Percentiles rank a stretch among this genome's conserved stretches.
Conservation (phyloP, 768 basidiomycete species). For the Termitomyces titanicus region DNA sequence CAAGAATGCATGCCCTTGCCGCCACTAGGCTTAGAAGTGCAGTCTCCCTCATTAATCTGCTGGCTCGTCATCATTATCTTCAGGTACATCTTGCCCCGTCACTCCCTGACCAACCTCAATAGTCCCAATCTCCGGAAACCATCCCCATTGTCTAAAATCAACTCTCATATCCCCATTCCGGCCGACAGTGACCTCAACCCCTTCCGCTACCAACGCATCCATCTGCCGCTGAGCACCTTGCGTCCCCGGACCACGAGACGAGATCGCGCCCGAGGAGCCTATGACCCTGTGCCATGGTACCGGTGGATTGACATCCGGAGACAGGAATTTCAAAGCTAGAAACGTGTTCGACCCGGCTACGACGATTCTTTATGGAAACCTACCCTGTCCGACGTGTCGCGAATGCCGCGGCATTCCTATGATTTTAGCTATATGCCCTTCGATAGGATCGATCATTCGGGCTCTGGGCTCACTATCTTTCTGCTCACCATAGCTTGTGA, state of each 20-base stretch:
- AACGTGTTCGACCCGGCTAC: not conserved
- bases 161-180: constrained; percentile 57
- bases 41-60: not conserved
- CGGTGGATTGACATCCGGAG: constrained; percentile 53
- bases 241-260: constrained; percentile 83
- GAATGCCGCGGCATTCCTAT: constrained; percentile 78
- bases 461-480: not conserved
- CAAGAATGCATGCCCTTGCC: not conserved
- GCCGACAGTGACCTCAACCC: constrained; percentile 66
- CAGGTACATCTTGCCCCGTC: constrained; percentile 3
- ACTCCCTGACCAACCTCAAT: constrained; percentile 10
- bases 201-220: constrained; percentile 76
- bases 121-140: constrained; percentile 50
- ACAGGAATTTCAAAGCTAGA: constrained; percentile 75
- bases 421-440: constrained; percentile 78
- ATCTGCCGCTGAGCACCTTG: constrained; percentile 73
- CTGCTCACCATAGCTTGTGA: constrained; percentile 70
- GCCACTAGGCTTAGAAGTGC: not conserved
- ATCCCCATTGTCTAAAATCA: constrained; percentile 54
- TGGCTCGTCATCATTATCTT: not conserved
- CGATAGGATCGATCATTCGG: not conserved
- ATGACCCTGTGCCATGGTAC: constrained; percentile 85
- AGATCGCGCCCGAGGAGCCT: constrained; percentile 65
- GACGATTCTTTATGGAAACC: not conserved
- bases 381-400: constrained; percentile 82